Base-by-base conservation (phyloP, 306 rosid genomes). In the Albizia julibrissin region DNA sequence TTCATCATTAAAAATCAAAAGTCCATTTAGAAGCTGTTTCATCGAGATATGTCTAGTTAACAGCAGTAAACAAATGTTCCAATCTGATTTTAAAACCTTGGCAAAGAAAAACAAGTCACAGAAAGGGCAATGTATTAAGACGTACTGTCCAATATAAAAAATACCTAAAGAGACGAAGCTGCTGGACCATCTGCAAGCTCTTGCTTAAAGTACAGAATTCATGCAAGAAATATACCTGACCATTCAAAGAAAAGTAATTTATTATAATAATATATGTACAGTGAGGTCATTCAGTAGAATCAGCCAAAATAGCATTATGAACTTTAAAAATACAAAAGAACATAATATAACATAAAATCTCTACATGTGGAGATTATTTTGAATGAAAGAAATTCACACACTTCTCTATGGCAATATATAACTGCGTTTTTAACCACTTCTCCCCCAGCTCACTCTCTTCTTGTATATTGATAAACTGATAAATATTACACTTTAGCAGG, bases 151-250 rank as follows among this genome's bases (percentile, higher is more conserved):
- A 33, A 82, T 39, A 71, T 65, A 79, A 74, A 52, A 46, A 81
- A 46, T 91, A 94, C 98, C 97, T 86, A 85, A 88, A 92, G 59
- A 94, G 87, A 75, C 97, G 94, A 72, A 91, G 89, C 86, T 92
- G 98, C 86, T 94, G 94, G 80, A 90, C 97, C 97, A 94, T 91
- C 85, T 88, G 98, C 85, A 94, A 88, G 81, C 94, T 94, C 86
- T 91, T 94, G 88, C 97, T 94, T 79, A 94, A 85, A 86, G 88
- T 84, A 87, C 97, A 92, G 83, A 94, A 92, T 86, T 94, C 98
- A 14, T 87, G 90, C 90, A 92, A 86, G 87, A 94, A 94, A 89
- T 91, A 88, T 47, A 92, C 92, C 98, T 94, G 87, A 44, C 78
- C 73, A 75, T 75, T 50, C 74, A 44, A 26, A 65, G 79, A 80